These are phyloP conservation scores for Passiflora organensis DNA, from an alignment of 345 rosid genomes.

Conservation along the genomic window DNA sequence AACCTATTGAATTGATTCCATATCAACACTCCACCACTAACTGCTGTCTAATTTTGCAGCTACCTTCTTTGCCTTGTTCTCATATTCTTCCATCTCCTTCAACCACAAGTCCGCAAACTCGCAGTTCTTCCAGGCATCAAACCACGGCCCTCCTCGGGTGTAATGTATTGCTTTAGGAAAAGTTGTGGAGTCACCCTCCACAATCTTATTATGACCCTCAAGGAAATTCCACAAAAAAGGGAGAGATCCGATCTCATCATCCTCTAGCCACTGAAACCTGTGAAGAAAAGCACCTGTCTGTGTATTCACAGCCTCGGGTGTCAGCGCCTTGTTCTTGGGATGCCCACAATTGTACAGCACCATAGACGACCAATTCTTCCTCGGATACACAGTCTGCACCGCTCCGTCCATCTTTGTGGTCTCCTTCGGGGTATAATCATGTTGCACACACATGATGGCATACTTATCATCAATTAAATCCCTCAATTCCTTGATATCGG, in stretches of 20 bases:
- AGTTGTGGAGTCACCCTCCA: slow-evolving; percentile 52
- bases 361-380: slow-evolving; percentile 99
- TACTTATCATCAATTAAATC: slow-evolving; percentile 80
- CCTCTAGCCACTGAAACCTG: slow-evolving; percentile 96
- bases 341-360: slow-evolving; percentile 91
- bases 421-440: slow-evolving; percentile 85
- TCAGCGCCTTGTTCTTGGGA: slow-evolving; percentile 71
- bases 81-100: slow-evolving; percentile 60
- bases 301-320: slow-evolving; percentile 62
- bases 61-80: slow-evolving; percentile 9
- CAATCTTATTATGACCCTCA: slow-evolving; percentile 83
- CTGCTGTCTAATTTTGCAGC: background rate
- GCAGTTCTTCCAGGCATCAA: slow-evolving; percentile 88
- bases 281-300: slow-evolving; percentile 87
- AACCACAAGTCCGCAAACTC: slow-evolving; percentile 93
- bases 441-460: slow-evolving; percentile 94
- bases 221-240: slow-evolving; percentile 93
- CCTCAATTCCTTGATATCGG: slow-evolving; percentile 68
- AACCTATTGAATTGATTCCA: background rate
- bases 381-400: slow-evolving; percentile 83
- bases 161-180: slow-evolving; percentile 81
- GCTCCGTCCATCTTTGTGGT: slow-evolving; percentile 97
- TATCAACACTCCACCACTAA: background rate
- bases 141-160: slow-evolving; percentile 98
- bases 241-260: slow-evolving; percentile 76